Evolutionary conservation across 2,329 filamentous ascomycete genomes (phyloP).

Genomic region (Fusarium sp.): DNA sequence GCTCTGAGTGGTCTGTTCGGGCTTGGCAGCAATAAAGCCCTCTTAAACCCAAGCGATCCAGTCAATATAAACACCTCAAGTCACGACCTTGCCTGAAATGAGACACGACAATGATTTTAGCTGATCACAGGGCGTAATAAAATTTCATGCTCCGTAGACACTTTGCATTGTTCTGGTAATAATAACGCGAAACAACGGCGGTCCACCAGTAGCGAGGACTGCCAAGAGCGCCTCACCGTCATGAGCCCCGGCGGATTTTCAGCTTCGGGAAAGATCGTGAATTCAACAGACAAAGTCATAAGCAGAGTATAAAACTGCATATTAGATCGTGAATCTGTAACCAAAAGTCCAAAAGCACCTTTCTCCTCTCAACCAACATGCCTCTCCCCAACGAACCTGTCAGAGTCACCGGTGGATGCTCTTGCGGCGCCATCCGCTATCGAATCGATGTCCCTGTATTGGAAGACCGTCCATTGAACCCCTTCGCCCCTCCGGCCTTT

Average conservation of each 20-base stretch:
- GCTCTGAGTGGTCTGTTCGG: accelerated
- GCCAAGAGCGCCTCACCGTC: slow-evolving; percentile 1
- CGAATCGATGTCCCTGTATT: not conserved
- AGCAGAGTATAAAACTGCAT: not conserved
- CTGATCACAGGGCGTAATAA: not conserved
- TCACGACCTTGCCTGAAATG: not conserved
- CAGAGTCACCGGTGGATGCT: not conserved
- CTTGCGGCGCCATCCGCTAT: not conserved
- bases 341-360: accelerated
- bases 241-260: accelerated
- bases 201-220: not conserved
- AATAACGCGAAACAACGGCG: accelerated
- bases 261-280: not conserved
- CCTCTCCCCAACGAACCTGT: not conserved
- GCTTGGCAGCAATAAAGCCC: not conserved
- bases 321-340: accelerated
- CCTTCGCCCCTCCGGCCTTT: not conserved
- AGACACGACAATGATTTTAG: accelerated
- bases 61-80: not conserved
- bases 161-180: not conserved
- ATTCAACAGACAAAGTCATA: accelerated
- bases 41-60: not conserved
- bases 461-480: not conserved
- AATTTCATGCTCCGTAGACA: accelerated
- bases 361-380: not conserved